Conservation (phyloP, 495 filamentous ascomycete species). For the Staphylotrichum longicolle region DNA sequence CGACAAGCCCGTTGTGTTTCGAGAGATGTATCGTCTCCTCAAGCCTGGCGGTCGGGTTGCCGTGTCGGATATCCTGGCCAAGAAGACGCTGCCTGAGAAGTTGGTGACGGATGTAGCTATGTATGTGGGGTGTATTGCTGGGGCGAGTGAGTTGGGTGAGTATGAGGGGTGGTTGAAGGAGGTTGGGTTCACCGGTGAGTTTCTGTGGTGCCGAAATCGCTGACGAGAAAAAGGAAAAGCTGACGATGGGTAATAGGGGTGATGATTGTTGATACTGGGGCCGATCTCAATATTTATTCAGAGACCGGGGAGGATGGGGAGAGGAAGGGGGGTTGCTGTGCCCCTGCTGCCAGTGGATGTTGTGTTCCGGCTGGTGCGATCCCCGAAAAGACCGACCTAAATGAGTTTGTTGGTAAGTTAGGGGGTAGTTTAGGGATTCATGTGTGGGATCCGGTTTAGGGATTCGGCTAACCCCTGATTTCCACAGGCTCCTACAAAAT, state of each 20-base stretch:
- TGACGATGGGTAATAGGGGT: constrained; percentile 41
- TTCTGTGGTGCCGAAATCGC: neutral
- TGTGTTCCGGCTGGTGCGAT: constrained; percentile 6
- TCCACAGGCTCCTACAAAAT: constrained; percentile 44
- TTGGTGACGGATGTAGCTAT: constrained; percentile 49
- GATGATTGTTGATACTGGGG: constrained; percentile 51
- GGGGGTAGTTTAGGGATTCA: too few species aligned
- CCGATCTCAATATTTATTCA: constrained; percentile 60
- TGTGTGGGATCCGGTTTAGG: neutral
- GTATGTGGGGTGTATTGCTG: constrained; percentile 61
- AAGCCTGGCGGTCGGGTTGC: constrained; percentile 61
- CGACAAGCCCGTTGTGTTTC: constrained; percentile 58
- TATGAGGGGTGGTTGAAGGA: constrained; percentile 56
- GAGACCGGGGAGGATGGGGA: constrained; percentile 30
- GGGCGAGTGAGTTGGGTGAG: constrained; percentile 52
- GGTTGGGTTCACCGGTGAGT: constrained; percentile 55
- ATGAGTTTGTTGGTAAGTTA: constrained; percentile 53
- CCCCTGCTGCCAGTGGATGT: constrained; percentile 8
- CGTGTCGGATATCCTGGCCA: constrained; percentile 63
- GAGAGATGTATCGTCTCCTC: constrained; percentile 61
- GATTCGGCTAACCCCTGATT: constrained; percentile 20
- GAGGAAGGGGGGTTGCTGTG: constrained; percentile 21
- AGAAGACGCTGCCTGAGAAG: constrained; percentile 49
- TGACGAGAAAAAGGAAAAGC: too few species aligned
- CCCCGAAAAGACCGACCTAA: constrained; percentile 37